A percentile compares a stretch with the other conserved stretches of the same genome.
Conservation (phyloP, 2,329 filamentous ascomycete species). For the Epichloe brachyelytri region DNA sequence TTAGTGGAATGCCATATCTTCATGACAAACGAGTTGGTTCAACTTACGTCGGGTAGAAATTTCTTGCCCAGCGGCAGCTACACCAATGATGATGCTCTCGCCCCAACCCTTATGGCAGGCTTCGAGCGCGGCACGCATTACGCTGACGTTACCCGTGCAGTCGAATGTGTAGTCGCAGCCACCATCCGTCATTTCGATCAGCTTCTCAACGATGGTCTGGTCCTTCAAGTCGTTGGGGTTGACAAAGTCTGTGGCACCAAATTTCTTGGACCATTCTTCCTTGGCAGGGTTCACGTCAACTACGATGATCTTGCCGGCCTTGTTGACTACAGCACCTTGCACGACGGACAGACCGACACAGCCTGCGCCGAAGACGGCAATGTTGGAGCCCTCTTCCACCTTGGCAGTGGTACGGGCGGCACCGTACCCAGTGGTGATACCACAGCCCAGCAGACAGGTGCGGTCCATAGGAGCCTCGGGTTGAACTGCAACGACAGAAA, state of each 20-base stretch:
- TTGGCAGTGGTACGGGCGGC: slow-evolving; percentile 88
- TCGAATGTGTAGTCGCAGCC: slow-evolving; percentile 99
- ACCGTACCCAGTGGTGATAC: slow-evolving; percentile 97
- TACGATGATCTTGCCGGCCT: slow-evolving; percentile 64
- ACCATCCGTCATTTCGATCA: slow-evolving; percentile 95
- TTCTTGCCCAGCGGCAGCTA: slow-evolving; percentile 91
- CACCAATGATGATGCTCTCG: slow-evolving; percentile 93
- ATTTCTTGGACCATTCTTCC: slow-evolving; percentile 86
- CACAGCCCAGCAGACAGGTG: slow-evolving; percentile 90
- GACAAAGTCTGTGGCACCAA: slow-evolving; percentile 92
- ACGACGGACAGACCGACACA: slow-evolving; percentile 94
- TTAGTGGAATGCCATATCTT: background rate
- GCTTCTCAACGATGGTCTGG: slow-evolving; percentile 78
- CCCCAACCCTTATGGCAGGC: slow-evolving; percentile 99
- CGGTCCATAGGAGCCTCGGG: slow-evolving; percentile 87
- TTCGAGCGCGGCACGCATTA: slow-evolving; percentile 92
- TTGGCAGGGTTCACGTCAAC: slow-evolving; percentile 73
- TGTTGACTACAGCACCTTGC: slow-evolving; percentile 80
- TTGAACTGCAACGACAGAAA: slow-evolving; percentile 91
- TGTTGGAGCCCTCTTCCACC: slow-evolving; percentile 77
- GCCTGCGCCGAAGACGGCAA: slow-evolving; percentile 89
- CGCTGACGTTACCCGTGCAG: slow-evolving; percentile 92
- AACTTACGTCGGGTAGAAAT: slow-evolving; percentile 82
- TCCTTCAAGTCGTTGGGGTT: slow-evolving; percentile 72
- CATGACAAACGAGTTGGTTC: background rate